Percentiles rank a stretch among this genome's conserved stretches.
These are phyloP conservation scores for Pilatotrama ljubarskyi DNA, from an alignment of 768 basidiomycete genomes.

Conservation along the genomic window DNA sequence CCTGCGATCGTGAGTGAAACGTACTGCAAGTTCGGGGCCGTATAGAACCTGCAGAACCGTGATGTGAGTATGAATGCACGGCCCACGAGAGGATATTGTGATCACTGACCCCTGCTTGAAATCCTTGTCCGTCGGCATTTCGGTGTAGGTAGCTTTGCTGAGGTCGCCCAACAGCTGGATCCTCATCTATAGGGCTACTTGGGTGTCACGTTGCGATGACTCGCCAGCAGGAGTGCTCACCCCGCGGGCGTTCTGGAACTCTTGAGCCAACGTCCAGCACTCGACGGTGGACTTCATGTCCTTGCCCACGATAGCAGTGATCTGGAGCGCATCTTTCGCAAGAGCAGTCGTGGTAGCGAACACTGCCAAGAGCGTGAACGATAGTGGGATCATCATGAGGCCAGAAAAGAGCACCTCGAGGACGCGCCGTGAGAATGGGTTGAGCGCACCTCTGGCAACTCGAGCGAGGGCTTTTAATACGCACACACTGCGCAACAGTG, in stretches of 20 bases:
- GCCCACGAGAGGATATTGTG: not conserved
- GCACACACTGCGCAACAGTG: too few relatives aligned
- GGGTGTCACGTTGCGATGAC: not conserved
- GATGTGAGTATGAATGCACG: not conserved
- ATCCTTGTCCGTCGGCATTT: not conserved
- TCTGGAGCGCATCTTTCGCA: not conserved
- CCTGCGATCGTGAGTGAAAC: not conserved
- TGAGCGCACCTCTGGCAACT: too few relatives aligned
- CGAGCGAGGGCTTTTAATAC: too few relatives aligned
- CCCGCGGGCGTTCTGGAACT: not conserved
- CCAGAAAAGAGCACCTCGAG: too few relatives aligned
- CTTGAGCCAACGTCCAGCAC: conserved; percentile 1
- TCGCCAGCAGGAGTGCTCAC: not conserved
- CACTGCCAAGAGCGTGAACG: not conserved
- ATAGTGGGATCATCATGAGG: not conserved
- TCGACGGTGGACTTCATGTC: conserved; percentile 7
- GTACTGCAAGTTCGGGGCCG: not conserved
- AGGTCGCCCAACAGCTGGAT: not conserved
- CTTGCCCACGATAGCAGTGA: not conserved
- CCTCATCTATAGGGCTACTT: not conserved
- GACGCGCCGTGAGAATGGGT: too few relatives aligned
- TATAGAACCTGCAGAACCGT: not conserved
- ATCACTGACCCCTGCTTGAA: not conserved
- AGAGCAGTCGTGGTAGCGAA: not conserved
- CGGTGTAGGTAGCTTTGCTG: not conserved